Percentiles rank a stretch among this genome's conserved stretches.
phyloP scores from a whole-genome alignment of 2,329 filamentous ascomycete species.

The Exophiala bonariae region DNA sequence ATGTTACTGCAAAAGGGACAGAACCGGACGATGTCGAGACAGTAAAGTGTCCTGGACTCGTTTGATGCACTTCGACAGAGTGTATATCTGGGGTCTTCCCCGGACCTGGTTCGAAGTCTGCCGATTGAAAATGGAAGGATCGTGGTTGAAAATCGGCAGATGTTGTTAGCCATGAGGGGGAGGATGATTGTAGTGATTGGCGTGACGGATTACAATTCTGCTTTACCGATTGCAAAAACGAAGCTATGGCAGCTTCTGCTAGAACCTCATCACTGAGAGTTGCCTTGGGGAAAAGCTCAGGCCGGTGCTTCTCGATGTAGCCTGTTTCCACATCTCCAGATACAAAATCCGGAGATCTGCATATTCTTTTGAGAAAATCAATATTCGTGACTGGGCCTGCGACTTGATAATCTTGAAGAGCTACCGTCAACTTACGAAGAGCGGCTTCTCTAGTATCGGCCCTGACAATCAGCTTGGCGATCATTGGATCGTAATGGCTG shows the following conservation, averaged over 20 bases:
- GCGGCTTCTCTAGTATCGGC: slow-evolving; percentile 76
- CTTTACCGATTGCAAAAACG: slow-evolving; percentile 48
- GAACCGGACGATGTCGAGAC: slow-evolving; percentile 44
- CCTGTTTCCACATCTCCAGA: slow-evolving; percentile 90
- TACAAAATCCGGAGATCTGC: slow-evolving; percentile 77
- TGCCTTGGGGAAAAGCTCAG: slow-evolving; percentile 71
- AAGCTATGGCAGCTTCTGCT: slow-evolving; percentile 80
- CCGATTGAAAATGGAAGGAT: slow-evolving; percentile 26
- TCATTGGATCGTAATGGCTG: slow-evolving; percentile 97
- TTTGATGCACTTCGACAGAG: slow-evolving; percentile 53
- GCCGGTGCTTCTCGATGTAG: slow-evolving; percentile 86
- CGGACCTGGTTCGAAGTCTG: slow-evolving; percentile 22
- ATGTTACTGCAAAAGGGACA: slow-evolving; percentile 46
- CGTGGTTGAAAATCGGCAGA: slow-evolving; percentile 27
- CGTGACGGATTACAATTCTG: neutral
- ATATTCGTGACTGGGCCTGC: slow-evolving; percentile 94
- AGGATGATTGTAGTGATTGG: neutral
- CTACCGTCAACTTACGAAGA: slow-evolving; percentile 76
- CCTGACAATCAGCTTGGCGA: slow-evolving; percentile 92
- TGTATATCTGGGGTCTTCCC: slow-evolving; percentile 23
- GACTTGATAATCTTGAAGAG: slow-evolving; percentile 85
- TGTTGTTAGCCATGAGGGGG: slow-evolving; percentile 25
- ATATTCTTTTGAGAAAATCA: slow-evolving; percentile 90
- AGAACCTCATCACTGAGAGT: slow-evolving; percentile 70
- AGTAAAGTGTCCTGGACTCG: slow-evolving; percentile 48